phyloP scores from a whole-genome alignment of 371 early-diverging fungal species.

The Mortierella polycephala region DNA sequence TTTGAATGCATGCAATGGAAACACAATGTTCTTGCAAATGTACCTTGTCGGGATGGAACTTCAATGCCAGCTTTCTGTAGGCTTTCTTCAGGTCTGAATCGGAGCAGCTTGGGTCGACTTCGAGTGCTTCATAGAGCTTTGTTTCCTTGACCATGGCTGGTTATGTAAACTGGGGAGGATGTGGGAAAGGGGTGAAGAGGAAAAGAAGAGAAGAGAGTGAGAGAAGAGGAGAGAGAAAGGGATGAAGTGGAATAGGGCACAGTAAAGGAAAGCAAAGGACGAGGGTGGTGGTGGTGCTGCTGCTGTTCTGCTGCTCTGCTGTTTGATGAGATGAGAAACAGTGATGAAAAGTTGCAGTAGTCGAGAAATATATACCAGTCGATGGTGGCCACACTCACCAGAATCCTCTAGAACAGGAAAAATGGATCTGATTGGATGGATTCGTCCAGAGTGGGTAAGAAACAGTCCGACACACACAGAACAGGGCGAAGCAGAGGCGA shows the following conservation, averaged over 20 bases:
- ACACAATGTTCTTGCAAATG: conserved; percentile 1
- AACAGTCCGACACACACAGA: too few species aligned
- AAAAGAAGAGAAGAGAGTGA: background rate
- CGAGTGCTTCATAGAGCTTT: conserved; percentile 93
- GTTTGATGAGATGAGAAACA: too few species aligned
- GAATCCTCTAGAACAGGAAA: too few species aligned
- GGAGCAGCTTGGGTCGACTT: conserved; percentile 79
- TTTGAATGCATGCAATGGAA: background rate
- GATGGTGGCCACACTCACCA: too few species aligned
- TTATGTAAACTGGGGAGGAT: background rate
- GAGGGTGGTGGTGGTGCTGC: too few species aligned
- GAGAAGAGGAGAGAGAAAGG: background rate
- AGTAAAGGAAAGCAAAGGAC: too few species aligned
- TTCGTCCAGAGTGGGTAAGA: too few species aligned
- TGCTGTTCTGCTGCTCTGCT: too few species aligned
- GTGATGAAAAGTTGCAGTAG: too few species aligned
- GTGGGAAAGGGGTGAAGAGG: background rate
- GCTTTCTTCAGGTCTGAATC: conserved; percentile 93
- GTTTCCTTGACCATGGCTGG: conserved; percentile 80
- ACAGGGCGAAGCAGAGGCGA: too few species aligned
- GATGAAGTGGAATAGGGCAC: background rate
- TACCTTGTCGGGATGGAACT: conserved; percentile 96
- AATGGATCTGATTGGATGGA: too few species aligned
- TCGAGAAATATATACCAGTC: too few species aligned
- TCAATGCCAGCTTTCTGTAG: conserved; percentile 95